A percentile compares a stretch with the other conserved stretches of the same genome.
Conservation (phyloP, 257 asterid genomes). For the Forsythia viridissima region DNA sequence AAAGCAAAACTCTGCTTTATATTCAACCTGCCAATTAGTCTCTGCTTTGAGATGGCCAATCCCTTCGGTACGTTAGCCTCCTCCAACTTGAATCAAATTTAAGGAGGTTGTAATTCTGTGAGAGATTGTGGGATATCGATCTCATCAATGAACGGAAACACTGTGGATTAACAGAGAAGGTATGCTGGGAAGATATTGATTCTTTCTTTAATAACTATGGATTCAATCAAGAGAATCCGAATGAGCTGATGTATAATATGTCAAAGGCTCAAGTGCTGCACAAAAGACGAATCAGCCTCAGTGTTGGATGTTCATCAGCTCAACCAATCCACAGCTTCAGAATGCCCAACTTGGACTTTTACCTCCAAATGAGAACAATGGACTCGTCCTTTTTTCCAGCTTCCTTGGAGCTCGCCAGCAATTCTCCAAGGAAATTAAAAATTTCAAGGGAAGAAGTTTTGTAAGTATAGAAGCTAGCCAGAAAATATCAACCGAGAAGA, state of each 20-base stretch:
- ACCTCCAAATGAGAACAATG: no score
- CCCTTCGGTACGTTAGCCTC: background rate
- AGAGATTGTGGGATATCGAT: background rate
- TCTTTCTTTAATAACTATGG: slow-evolving; percentile 16
- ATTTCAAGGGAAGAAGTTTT: background rate
- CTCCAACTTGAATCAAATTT: background rate
- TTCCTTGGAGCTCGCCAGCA: slow-evolving; percentile 9
- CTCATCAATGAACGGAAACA: background rate
- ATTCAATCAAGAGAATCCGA: background rate
- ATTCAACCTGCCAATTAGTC: slow-evolving; percentile 4
- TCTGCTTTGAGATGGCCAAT: slow-evolving; percentile 13
- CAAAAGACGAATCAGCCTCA: background rate
- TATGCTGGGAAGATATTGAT: slow-evolving; percentile 11
- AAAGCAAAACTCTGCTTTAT: no score
- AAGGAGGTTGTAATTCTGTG: background rate
- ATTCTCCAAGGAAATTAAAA: background rate
- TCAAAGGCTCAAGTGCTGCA: background rate
- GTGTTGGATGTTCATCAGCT: background rate
- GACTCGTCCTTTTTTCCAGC: background rate
- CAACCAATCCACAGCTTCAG: slow-evolving; percentile 1
- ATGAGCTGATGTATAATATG: background rate
- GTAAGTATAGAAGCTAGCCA: background rate
- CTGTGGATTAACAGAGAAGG: background rate
- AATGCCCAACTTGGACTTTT: background rate
- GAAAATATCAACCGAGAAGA: no score